These are phyloP conservation scores for Pythium sukuiense DNA, from an alignment of 352 stramenopile genomes.

Conservation along the genomic window DNA sequence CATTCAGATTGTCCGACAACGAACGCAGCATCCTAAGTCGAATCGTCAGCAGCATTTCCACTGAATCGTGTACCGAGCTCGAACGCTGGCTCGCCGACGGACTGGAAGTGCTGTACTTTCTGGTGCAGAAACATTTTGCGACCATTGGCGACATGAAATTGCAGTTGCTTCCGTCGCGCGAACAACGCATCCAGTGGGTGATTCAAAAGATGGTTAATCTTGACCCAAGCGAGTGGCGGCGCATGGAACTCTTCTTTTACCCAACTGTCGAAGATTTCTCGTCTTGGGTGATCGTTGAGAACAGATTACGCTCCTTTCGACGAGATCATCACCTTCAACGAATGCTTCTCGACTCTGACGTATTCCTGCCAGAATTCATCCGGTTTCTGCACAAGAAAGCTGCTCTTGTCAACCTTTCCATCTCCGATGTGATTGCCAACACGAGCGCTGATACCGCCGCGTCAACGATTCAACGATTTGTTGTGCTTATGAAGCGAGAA, in stretches of 20 bases:
- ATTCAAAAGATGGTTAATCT: slow-evolving; percentile 20
- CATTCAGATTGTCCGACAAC: slow-evolving; percentile 16
- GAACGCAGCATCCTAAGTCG: slow-evolving; percentile 21
- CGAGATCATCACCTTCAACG: slow-evolving; percentile 1
- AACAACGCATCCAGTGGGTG: slow-evolving; percentile 14
- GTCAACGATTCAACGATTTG: slow-evolving; percentile 11
- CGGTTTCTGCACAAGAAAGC: slow-evolving; percentile 12
- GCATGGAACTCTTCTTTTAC: slow-evolving; percentile 3
- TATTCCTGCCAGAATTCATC: slow-evolving; percentile 12
- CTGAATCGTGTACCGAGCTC: slow-evolving; percentile 2
- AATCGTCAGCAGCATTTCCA: slow-evolving; percentile 2
- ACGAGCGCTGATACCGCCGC: background rate
- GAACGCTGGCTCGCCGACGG: slow-evolving; percentile 17
- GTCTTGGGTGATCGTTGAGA: slow-evolving; percentile 6
- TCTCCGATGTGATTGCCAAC: background rate
- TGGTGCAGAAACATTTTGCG: slow-evolving; percentile 4
- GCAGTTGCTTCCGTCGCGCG: slow-evolving; percentile 3
- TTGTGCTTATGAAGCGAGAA: slow-evolving; percentile 11
- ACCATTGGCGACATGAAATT: background rate
- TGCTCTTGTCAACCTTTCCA: background rate
- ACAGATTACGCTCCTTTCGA: slow-evolving; percentile 11
- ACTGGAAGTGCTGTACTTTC: slow-evolving; percentile 18
- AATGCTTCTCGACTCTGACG: slow-evolving; percentile 13
- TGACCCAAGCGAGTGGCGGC: slow-evolving; percentile 12
- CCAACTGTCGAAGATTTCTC: slow-evolving; percentile 1